Conservation (phyloP, 75 land plant species). For the Isoetes taiwanensis region DNA sequence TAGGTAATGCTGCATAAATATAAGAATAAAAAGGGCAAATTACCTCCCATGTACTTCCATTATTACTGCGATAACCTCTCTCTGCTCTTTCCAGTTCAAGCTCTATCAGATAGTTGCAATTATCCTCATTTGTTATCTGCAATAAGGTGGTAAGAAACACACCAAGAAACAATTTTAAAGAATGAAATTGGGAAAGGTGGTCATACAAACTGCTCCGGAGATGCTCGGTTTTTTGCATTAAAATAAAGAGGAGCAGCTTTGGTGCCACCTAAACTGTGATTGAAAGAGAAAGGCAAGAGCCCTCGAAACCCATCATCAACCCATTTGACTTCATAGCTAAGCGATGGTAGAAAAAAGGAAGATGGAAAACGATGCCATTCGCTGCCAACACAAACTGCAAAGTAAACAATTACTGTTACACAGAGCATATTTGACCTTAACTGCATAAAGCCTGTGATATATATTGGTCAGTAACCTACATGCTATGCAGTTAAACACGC, state of each 20-base stretch:
- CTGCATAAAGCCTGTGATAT: not conserved
- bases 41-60: conserved; percentile 87
- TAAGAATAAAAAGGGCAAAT: not conserved
- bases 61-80: conserved; percentile 40
- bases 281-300: conserved; percentile 92
- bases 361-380: conserved; percentile 99
- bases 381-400: conserved; percentile 79
- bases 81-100: conserved; percentile 50
- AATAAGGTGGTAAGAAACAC: not conserved
- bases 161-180: not conserved
- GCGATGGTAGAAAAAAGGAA: conserved; percentile 83
- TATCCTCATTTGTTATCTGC: conserved; percentile 45
- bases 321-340: conserved; percentile 67
- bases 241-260: conserved; percentile 81
- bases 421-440: not conserved
- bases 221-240: conserved; percentile 72
- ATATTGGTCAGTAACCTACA: no score
- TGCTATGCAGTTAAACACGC: no score
- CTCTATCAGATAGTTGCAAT: conserved; percentile 77
- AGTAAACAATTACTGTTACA: conserved; percentile 23
- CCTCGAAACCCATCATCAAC: conserved; percentile 94
- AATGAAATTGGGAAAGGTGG: not conserved
- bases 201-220: conserved; percentile 76
- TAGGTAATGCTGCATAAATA: not conserved
- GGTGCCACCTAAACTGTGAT: conserved; percentile 75